These are phyloP conservation scores for Polytrichum formosum DNA, from an alignment of 225 moss, liverwort and hornwort species.

Conservation along the genomic window DNA sequence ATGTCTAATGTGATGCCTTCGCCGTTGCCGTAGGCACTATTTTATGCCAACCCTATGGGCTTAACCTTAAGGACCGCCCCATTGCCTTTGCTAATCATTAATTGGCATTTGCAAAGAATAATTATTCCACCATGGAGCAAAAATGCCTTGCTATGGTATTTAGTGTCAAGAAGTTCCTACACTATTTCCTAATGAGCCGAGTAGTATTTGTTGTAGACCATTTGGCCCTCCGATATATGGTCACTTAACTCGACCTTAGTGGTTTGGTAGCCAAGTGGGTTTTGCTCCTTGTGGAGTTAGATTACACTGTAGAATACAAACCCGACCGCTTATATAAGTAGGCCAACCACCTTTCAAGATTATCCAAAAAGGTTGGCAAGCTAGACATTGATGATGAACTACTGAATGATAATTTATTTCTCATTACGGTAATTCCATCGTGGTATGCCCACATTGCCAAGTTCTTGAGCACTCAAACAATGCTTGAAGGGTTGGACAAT, in stretches of 20 bases:
- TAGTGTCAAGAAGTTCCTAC: background rate
- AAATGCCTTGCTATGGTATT: background rate
- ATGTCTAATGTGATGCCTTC: background rate
- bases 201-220: conserved; percentile 8
- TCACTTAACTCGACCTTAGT: background rate
- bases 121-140: conserved; percentile 4
- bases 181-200: background rate
- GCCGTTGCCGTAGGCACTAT: background rate
- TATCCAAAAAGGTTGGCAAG: background rate
- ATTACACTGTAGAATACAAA: background rate
- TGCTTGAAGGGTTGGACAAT: background rate
- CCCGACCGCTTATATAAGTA: background rate
- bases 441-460: background rate
- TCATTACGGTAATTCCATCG: background rate
- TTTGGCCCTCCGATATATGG: background rate
- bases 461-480: background rate
- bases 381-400: background rate
- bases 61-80: background rate
- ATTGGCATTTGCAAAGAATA: background rate
- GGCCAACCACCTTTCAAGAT: background rate
- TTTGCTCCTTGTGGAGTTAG: background rate
- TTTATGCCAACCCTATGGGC: background rate
- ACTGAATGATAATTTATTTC: background rate
- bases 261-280: background rate
- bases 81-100: background rate